Evolutionary conservation across 371 early-diverging fungal species (phyloP), one percentile per base, ranked within the genome.

Genomic region (Zychaea mexicana): DNA sequence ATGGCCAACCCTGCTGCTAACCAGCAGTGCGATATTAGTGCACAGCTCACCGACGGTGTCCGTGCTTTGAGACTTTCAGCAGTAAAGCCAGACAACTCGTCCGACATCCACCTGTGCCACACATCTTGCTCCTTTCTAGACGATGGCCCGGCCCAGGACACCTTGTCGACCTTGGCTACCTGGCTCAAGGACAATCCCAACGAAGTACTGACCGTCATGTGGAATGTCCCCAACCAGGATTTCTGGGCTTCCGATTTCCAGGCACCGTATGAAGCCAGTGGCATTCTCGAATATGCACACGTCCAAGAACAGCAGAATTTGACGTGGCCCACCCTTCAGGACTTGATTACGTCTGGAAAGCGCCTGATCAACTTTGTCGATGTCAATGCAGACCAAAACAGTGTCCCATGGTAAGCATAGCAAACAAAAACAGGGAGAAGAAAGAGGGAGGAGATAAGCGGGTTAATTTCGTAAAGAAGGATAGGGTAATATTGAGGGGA

Each of bases 31-130:
- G 66, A 81, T 31, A 81, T 92, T 27, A 65, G 63, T 9, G 72
- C 76, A 1, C 93, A 93, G 70, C 77, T 93, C 13, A 72, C 76
- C 33, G 90, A 89, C 55, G 93, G 93, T 45, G 76, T 93, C 26
- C 77, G 92, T 26, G 92, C 78, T 2, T 71, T 93, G 45, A 90
- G 88, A 79, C 72, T 93, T 24, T 93, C 91, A 52, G 85, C 83
- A 31, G 76, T 85, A 19, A 71, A 62, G 33, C 15, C 71, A n/a
- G 52, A 68, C 9, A 75, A 73, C 19, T 57, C 74, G 7, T 45
- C 68, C 13, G 54, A 72, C 1, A 88, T 92, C 39, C 72, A 85
- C 59, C 79, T 93, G 21, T 93, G 93, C 65, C 93, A 93, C 59
- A 74, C 82, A 0, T 62, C 76, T 12, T 92, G 92, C 70, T 57